Percentiles rank a stretch among this genome's conserved stretches.
Conservation (phyloP, 2,329 filamentous ascomycete genomes). For the Stenocarpella maydis region DNA sequence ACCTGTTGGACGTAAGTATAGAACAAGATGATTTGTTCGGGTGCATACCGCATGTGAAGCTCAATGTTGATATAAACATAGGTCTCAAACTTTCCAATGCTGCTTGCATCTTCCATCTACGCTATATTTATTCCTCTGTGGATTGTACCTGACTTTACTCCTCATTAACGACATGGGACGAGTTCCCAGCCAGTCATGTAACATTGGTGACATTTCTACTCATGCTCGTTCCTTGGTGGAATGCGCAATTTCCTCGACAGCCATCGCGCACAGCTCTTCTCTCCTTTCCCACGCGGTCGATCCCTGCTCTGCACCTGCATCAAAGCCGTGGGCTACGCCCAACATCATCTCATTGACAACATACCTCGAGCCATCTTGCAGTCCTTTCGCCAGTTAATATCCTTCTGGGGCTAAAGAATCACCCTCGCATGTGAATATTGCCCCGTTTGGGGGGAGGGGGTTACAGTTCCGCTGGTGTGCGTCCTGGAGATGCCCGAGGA, state of each 20-base stretch:
- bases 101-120: neutral
- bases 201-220: neutral
- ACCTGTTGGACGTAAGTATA: neutral
- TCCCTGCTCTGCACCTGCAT: constrained; percentile 20
- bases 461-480: neutral
- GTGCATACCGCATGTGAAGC: neutral
- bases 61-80: neutral
- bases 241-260: neutral
- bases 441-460: constrained; percentile 9
- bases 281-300: constrained; percentile 14
- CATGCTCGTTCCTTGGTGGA: neutral
- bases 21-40: neutral
- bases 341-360: constrained; percentile 22
- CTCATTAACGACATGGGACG: too few species aligned
- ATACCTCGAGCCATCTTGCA: neutral
- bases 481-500: constrained; percentile 19
- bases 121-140: neutral
- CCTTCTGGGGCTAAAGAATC: constrained; percentile 19
- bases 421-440: constrained; percentile 23
- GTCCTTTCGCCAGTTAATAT: neutral
- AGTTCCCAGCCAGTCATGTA: too few species aligned
- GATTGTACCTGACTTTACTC: neutral
- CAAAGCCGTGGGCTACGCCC: constrained; percentile 14
- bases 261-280: constrained; percentile 17
- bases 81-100: neutral